These are phyloP conservation scores for Cladosporium colombiae DNA, from an alignment of 2,329 filamentous ascomycete species.

Conservation along the genomic window DNA sequence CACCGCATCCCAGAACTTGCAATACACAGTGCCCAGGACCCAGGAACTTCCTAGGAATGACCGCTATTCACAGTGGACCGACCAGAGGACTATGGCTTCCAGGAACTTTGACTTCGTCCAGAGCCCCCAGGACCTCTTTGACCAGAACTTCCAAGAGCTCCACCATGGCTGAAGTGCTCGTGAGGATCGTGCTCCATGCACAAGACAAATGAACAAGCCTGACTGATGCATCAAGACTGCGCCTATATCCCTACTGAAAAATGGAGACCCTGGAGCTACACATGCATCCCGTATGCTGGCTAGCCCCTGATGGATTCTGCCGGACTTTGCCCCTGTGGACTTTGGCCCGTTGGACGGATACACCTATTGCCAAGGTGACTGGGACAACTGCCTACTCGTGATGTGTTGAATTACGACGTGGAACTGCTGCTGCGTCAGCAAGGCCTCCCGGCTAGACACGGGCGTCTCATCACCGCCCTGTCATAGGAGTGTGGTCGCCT, in stretches of 20 bases:
- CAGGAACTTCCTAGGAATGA: slow-evolving; percentile 21
- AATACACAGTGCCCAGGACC: slow-evolving; percentile 14
- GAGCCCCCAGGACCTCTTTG: slow-evolving; percentile 30
- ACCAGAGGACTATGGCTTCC: slow-evolving; percentile 29
- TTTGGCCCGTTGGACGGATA: not conserved
- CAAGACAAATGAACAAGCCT: not conserved
- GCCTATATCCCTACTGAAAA: not conserved
- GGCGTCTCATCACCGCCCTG: not conserved
- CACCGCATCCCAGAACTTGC: not conserved
- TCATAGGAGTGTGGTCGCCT: not conserved
- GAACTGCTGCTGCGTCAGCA: not conserved
- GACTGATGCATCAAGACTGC: not conserved
- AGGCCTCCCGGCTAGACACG: not conserved
- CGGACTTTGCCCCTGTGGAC: not conserved
- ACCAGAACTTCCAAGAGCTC: slow-evolving; percentile 31
- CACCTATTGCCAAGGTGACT: not conserved
- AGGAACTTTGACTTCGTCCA: slow-evolving; percentile 32
- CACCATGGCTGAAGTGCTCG: slow-evolving; percentile 30
- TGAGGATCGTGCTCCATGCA: not conserved
- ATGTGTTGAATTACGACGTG: not conserved
- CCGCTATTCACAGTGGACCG: slow-evolving; percentile 31
- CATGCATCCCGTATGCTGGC: not conserved
- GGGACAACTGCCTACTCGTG: not conserved
- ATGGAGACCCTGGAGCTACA: not conserved
- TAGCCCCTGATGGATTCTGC: not conserved